phyloP scores from a whole-genome alignment of 352 stramenopile species.

The Phytophthora aleatoria region DNA sequence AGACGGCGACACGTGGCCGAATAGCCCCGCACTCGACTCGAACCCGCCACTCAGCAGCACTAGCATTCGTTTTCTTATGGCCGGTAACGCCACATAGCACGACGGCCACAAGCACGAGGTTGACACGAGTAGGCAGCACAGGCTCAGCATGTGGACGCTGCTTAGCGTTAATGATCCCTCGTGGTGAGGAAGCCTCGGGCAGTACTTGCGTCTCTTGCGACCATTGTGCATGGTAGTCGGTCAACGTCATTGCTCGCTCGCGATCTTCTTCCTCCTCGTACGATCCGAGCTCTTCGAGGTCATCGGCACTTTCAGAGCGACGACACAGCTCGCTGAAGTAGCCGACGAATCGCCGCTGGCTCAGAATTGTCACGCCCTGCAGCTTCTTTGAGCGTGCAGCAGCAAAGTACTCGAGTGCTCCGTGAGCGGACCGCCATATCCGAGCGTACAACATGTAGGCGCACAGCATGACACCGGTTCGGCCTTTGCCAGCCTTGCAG shows the following conservation, averaged over 20 bases:
- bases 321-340: conserved; percentile 77
- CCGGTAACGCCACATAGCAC: conserved; percentile 48
- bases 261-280: conserved; percentile 24
- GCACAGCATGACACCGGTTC: conserved; percentile 90
- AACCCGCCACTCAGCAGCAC: conserved; percentile 56
- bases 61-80: conserved; percentile 41
- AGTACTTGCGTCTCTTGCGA: conserved; percentile 42
- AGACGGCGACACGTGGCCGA: conserved; percentile 24
- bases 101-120: conserved; percentile 49
- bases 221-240: conserved; percentile 56
- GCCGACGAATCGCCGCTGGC: conserved; percentile 74
- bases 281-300: conserved; percentile 14
- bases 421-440: conserved; percentile 60
- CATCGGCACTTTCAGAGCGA: conserved; percentile 23
- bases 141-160: conserved; percentile 32
- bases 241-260: conserved; percentile 41
- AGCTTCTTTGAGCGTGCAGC: conserved; percentile 73
- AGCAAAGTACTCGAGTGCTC: conserved; percentile 72
- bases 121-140: conserved; percentile 30
- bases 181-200: conserved; percentile 18
- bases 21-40: conserved; percentile 51
- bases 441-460: conserved; percentile 76
- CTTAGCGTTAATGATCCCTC: conserved; percentile 8
- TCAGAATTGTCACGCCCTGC: conserved; percentile 85
- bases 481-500: conserved; percentile 92